A percentile compares a stretch with the other conserved stretches of the same genome.
phyloP scores from a whole-genome alignment of 768 basidiomycete species.

The Leccinum incarnatum region DNA sequence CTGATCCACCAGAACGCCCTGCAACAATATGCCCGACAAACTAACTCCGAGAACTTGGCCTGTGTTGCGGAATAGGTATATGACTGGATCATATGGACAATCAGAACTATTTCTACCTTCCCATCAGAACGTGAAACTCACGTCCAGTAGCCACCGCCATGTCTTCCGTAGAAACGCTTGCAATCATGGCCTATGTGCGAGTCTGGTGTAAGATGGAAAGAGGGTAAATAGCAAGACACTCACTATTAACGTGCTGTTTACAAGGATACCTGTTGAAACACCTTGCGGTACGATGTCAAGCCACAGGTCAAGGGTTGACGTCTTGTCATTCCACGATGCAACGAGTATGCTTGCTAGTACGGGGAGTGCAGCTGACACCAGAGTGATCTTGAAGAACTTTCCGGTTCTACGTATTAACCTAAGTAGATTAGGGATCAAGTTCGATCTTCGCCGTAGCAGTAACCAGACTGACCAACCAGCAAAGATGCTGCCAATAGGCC shows the following conservation, averaged over 20 bases:
- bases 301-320: conserved; percentile 66
- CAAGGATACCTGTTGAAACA: conserved; percentile 79
- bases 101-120: conserved; percentile 4
- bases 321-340: conserved; percentile 62
- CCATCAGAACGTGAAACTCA: conserved; percentile 40
- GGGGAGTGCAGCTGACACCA: conserved; percentile 43
- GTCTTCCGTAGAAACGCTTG: conserved; percentile 73
- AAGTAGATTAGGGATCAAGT: neutral
- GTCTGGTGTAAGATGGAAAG: conserved; percentile 2
- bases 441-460: neutral
- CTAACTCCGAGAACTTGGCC: conserved; percentile 96
- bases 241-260: conserved; percentile 85
- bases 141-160: conserved; percentile 89
- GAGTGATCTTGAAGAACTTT: neutral
- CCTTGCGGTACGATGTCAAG: conserved; percentile 77
- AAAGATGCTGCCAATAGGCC: neutral
- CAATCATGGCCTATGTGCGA: conserved; percentile 73
- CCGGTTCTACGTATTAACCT: neutral
- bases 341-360: conserved; percentile 61
- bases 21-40: conserved; percentile 78
- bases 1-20: conserved; percentile 70
- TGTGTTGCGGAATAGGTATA: conserved; percentile 89
- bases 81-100: conserved; percentile 49
- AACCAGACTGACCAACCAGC: neutral
- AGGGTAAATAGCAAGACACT: conserved; percentile 28